Base-by-base conservation (phyloP, 2,329 filamentous ascomycete species). In the Trichoderma sp. region DNA sequence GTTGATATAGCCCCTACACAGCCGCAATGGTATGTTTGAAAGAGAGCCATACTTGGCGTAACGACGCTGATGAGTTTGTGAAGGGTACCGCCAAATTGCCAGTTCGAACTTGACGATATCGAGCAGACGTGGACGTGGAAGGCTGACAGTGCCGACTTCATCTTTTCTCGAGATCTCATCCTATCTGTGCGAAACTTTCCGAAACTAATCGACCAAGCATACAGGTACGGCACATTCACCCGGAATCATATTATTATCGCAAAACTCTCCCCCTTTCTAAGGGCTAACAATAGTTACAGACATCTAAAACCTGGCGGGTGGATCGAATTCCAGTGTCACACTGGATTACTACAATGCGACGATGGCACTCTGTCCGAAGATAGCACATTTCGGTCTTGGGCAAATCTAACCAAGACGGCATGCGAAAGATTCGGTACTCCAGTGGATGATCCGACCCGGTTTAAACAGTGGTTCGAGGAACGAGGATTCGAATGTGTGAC, bases 401-500 rank as follows among this genome's bases (percentile, higher is more conserved):
- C 74, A 2, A 73, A 73, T 71, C 73, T 78, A 17, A 74, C 79
- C 17, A 64, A 75, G 2, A 72, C 76, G 32, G 77, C 76, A 23
- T 77, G 76, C 68, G 64, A 36, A 23, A 76, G 77, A 55, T 73
- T 78, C 12, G 79, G 79, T 3, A 78, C 79, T 23, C 76, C 78
- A 6, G 72, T 79, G 11, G 74, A 75, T 65, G 77, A 76, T 26
- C 77, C 76, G 1, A 72, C 73, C n/a, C 71, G 74, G 9, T 79
- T 75, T 72, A 76, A 75, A 61, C 47, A 66, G n/a, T 81, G 81
- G 71, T 79, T 88, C 71, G 77, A 78, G 17, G 82, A 84, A n/a
- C 83, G 83, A 1, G 88, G 87, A 5, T 88, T 89, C 74, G 78
- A 81, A 64, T 80, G 86, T 73, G 83, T 89, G 0, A 76, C 77